These are phyloP conservation scores for Camelina neglecta DNA, from an alignment of 345 rosid species.

Conservation along the genomic window DNA sequence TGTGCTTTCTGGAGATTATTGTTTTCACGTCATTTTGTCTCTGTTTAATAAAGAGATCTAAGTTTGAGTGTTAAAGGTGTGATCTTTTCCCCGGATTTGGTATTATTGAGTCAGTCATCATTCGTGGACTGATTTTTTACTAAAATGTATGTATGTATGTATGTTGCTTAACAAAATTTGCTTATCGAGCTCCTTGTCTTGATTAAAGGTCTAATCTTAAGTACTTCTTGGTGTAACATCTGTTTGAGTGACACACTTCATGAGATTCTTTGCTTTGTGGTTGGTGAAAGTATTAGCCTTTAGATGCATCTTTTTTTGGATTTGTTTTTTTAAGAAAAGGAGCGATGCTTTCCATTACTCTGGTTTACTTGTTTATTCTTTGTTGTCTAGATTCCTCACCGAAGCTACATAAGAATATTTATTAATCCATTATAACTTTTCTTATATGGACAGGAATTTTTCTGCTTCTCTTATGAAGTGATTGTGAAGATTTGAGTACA, in stretches of 20 bases:
- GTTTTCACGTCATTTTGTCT: not conserved
- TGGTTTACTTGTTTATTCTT: conserved; percentile 30
- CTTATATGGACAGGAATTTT: conserved; percentile 20
- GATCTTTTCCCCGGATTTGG: conserved; percentile 12
- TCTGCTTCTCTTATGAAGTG: conserved; percentile 12
- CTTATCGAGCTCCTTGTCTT: not conserved
- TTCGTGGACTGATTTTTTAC: conserved; percentile 28
- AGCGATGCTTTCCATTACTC: conserved; percentile 36
- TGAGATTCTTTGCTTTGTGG: conserved; percentile 43
- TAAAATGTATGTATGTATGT: not conserved
- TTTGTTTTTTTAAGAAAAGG: conserved; percentile 10
- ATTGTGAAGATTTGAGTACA: conserved; percentile 1
- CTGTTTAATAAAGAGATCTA: conserved; percentile 12
- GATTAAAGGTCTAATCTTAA: not conserved
- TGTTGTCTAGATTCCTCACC: not conserved
- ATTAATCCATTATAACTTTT: not conserved
- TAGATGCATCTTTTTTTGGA: conserved; percentile 11
- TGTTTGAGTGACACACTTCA: conserved; percentile 34
- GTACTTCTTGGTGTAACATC: not conserved
- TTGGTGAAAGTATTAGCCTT: conserved; percentile 20
- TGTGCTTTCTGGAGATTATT: not conserved
- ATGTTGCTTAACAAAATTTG: not conserved
- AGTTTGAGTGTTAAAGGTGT: not conserved
- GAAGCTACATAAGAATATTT: conserved; percentile 21
- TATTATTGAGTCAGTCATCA: not conserved